Base-by-base conservation (phyloP, 768 basidiomycete species). In the Albatrellus ellisii region DNA sequence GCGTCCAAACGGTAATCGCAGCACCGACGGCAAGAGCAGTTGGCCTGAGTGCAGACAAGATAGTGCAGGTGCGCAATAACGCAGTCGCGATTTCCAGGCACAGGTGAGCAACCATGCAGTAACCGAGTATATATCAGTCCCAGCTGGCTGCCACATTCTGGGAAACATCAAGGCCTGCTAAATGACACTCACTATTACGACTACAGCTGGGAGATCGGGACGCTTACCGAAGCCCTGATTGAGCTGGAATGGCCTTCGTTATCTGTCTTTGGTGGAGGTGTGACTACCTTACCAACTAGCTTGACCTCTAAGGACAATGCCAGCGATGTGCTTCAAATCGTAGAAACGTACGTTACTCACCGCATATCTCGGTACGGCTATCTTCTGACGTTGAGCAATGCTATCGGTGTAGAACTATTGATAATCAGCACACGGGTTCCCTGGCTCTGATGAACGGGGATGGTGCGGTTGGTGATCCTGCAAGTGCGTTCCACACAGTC, bases 161-260 rank as follows among this genome's bases (percentile, higher is more conserved):
- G 25, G 18, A n/a, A 29, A n/a, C n/a, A 24, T 12, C 24, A 2
- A n/a, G n/a, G n/a, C n/a, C n/a, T n/a, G n/a, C n/a, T n/a, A n/a
- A n/a, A 31, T 11, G 11, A 31, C 22, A 20, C 29, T 12, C 7
- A 37, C 15, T 26, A n/a, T 29, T 12, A 21, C 35, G 6, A 33
- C 14, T n/a, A 15, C 50, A 77, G 73, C 47, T 78, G 77, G 77
- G 75, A 77, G 49, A 52, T 71, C 33, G 77, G 77, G 6, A 70
- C 67, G n/a, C 64, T 67, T 27, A 60, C 70, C n/a, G 64, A 78
- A 53, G 71, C 75, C 10, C 52, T 77, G 36, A 65, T 67, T 11
- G 77, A 79, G 52, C 56, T 68, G 24, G 61, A 66, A 27, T 68
- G 67, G 58, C 69, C 73, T 4, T 43, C 56, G 6, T 54, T 75